Conservation (phyloP, 2,329 filamentous ascomycete species). For the Colletotrichum paranaense region DNA sequence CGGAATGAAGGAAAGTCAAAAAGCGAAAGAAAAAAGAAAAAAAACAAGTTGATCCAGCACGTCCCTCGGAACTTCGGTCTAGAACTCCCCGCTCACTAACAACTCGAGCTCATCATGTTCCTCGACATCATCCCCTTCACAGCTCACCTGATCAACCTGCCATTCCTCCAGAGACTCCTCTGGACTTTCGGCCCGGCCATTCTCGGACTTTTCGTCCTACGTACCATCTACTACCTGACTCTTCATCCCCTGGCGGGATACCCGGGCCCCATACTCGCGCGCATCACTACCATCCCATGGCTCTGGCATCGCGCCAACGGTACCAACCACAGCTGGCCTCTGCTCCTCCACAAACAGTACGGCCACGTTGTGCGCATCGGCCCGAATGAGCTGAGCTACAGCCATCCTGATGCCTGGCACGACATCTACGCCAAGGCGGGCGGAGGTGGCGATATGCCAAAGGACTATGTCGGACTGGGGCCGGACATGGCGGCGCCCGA, state of each 20-base stretch:
- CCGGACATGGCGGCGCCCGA: constrained; percentile 43
- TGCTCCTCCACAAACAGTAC: constrained; percentile 39
- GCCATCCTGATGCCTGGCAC: constrained; percentile 34
- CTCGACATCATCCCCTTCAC: constrained; percentile 8
- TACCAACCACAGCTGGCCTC: constrained; percentile 30
- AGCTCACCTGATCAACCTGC: not conserved
- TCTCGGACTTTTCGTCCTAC: constrained; percentile 11
- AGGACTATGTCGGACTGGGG: constrained; percentile 44
- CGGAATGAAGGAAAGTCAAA: not conserved
- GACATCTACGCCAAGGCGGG: constrained; percentile 35
- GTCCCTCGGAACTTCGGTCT: not conserved
- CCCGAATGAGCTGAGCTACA: constrained; percentile 36
- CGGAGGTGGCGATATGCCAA: constrained; percentile 35
- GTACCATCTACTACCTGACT: constrained; percentile 31
- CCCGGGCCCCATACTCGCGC: constrained; percentile 26
- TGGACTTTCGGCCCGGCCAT: constrained; percentile 3
- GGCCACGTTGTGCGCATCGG: constrained; percentile 36
- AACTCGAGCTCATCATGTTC: constrained; percentile 1
- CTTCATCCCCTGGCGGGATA: constrained; percentile 30
- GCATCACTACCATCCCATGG: constrained; percentile 20
- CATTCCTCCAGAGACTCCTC: not conserved
- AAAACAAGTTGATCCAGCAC: not conserved
- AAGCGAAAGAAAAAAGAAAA: not conserved
- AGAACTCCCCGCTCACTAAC: not conserved
- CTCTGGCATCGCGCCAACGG: constrained; percentile 30